Conservation (phyloP, 306 rosid species). For the Quercus dentata region DNA sequence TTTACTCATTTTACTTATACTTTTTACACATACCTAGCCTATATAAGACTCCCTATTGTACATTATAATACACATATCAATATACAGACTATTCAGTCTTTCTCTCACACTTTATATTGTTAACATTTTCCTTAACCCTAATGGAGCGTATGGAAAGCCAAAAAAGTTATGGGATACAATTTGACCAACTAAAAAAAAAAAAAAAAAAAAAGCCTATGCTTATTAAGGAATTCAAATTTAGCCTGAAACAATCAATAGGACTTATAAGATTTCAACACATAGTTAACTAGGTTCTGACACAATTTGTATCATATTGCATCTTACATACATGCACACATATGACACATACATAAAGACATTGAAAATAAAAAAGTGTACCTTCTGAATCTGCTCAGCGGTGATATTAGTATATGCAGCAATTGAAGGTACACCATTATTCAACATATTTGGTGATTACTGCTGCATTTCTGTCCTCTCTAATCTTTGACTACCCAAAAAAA, state of each 20-base stretch:
- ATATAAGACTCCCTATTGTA: too few relatives aligned
- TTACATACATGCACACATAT: not conserved
- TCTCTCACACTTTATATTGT: too few relatives aligned
- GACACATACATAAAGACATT: not conserved
- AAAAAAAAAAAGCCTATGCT: too few relatives aligned
- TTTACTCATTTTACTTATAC: too few relatives aligned
- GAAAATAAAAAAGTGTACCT: constrained; percentile 28
- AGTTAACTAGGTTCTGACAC: not conserved
- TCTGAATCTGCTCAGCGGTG: constrained; percentile 51
- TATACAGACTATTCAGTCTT: too few relatives aligned
- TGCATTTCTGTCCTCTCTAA: constrained; percentile 13
- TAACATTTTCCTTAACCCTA: too few relatives aligned
- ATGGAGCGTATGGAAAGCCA: too few relatives aligned
- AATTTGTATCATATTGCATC: not conserved
- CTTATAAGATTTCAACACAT: not conserved
- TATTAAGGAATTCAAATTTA: too few relatives aligned
- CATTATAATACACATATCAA: too few relatives aligned
- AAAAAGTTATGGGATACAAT: too few relatives aligned
- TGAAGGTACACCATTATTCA: constrained; percentile 33
- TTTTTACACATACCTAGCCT: too few relatives aligned
- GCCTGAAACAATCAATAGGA: not conserved
- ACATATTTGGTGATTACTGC: constrained; percentile 15
- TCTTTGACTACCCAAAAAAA: not conserved
- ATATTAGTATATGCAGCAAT: constrained; percentile 13
- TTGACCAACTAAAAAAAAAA: too few relatives aligned